Evolutionary conservation across 2,329 filamentous ascomycete genomes (phyloP).

Genomic region (Coniochaeta sp.): DNA sequence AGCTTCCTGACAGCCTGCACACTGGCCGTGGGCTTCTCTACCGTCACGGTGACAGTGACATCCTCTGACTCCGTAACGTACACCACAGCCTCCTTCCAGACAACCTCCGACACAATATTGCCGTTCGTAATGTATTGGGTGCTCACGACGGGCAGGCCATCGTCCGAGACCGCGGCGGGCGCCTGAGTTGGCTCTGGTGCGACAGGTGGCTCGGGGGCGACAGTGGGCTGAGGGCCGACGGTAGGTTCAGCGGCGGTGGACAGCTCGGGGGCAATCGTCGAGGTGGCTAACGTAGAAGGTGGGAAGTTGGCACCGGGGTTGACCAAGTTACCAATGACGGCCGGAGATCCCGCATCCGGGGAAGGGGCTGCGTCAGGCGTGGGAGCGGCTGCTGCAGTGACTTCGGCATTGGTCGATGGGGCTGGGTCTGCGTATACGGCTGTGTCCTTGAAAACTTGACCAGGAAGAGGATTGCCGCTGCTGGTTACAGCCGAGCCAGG

Average conservation of each 20-base stretch:
- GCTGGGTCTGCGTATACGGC: slow-evolving; percentile 1
- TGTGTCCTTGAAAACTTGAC: slow-evolving; percentile 30
- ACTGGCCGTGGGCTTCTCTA: slow-evolving; percentile 17
- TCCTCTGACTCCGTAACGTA: slow-evolving; percentile 41
- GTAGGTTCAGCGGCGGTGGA: no score
- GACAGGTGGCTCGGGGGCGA: no score
- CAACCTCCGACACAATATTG: slow-evolving; percentile 45
- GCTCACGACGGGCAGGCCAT: slow-evolving; percentile 27
- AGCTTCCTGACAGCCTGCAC: slow-evolving; percentile 15
- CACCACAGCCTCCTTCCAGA: slow-evolving; percentile 49
- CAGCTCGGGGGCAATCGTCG: no score
- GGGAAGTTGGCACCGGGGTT: slow-evolving; percentile 7
- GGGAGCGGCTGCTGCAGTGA: slow-evolving; percentile 2
- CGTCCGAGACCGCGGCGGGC: slow-evolving; percentile 15
- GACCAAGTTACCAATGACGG: neutral
- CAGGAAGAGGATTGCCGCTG: slow-evolving; percentile 26
- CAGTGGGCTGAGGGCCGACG: no score
- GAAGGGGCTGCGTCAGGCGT: neutral
- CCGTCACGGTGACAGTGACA: slow-evolving; percentile 32
- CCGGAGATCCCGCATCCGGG: no score
- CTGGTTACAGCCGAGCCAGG: slow-evolving; percentile 26
- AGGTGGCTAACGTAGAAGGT: slow-evolving; percentile 6
- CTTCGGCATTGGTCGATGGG: slow-evolving; percentile 5
- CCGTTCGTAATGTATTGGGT: slow-evolving; percentile 47
- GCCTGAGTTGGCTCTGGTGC: slow-evolving; percentile 16